Conservation (phyloP, 2,329 filamentous ascomycete species). For the Neurospora crassa region DNA sequence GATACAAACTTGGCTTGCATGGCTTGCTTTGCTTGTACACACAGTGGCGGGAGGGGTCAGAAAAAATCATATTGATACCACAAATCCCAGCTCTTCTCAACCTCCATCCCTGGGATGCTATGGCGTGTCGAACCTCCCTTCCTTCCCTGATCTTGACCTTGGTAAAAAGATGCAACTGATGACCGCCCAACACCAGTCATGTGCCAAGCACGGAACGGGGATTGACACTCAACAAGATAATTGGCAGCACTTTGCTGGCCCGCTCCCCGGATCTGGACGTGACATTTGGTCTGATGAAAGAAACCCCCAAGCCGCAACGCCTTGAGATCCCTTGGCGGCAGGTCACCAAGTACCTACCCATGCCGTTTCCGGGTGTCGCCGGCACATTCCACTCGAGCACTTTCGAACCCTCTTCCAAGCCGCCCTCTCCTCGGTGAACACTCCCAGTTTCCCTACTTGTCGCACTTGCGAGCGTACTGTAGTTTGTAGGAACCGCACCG, state of each 20-base stretch:
- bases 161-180: background rate
- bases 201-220: background rate
- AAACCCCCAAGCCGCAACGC: background rate
- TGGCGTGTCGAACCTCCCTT: background rate
- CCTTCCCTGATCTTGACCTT: background rate
- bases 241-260: background rate
- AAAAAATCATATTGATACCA: background rate
- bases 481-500: background rate
- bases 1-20: background rate
- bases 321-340: background rate
- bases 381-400: slow-evolving; percentile 15
- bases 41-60: background rate
- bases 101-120: background rate
- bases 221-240: background rate
- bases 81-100: background rate
- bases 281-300: background rate
- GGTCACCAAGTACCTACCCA: background rate
- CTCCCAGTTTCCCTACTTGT: background rate
- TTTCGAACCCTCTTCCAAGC: slow-evolving; percentile 12
- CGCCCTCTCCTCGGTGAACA: background rate
- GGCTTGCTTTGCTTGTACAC: background rate
- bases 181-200: background rate
- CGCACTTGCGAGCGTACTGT: background rate
- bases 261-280: background rate
- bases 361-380: slow-evolving; percentile 17